phyloP scores from a whole-genome alignment of 2,329 filamentous ascomycete species.

The Talaromyces verruculosus region DNA sequence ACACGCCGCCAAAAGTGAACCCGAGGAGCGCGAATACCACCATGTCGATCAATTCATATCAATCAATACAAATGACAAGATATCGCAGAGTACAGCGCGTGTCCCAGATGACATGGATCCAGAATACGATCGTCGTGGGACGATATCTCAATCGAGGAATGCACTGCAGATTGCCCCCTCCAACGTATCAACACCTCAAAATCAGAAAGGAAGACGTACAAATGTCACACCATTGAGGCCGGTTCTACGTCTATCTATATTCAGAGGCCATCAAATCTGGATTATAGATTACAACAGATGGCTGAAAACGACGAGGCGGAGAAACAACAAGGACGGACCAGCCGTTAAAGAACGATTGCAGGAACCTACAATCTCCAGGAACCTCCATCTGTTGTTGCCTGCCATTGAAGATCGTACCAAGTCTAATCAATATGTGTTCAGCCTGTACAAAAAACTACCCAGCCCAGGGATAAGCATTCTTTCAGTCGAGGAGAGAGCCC shows the following conservation, averaged over 20 bases:
- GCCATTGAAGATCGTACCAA: conserved; percentile 47
- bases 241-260: not conserved
- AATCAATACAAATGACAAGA: not conserved
- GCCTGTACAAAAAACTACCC: conserved; percentile 54
- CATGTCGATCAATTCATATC: not conserved
- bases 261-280: not conserved
- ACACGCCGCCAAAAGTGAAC: not conserved
- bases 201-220: not conserved
- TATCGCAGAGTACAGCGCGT: not conserved
- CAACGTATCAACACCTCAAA: not conserved
- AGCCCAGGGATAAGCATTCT: conserved; percentile 56
- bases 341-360: conserved; percentile 22
- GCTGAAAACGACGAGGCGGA: conserved; percentile 1
- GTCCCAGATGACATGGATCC: not conserved
- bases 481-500: conserved; percentile 54
- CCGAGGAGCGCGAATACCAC: not conserved
- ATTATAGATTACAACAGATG: conserved; percentile 39
- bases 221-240: not conserved
- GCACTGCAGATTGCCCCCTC: not conserved
- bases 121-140: not conserved
- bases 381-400: conserved; percentile 37
- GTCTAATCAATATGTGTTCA: conserved; percentile 53
- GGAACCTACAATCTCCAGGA: conserved; percentile 38
- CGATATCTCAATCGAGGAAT: not conserved
- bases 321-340: not conserved